These are phyloP conservation scores for Colletotrichum cuscutae DNA, from an alignment of 2,329 filamentous ascomycete species.

Conservation along the genomic window DNA sequence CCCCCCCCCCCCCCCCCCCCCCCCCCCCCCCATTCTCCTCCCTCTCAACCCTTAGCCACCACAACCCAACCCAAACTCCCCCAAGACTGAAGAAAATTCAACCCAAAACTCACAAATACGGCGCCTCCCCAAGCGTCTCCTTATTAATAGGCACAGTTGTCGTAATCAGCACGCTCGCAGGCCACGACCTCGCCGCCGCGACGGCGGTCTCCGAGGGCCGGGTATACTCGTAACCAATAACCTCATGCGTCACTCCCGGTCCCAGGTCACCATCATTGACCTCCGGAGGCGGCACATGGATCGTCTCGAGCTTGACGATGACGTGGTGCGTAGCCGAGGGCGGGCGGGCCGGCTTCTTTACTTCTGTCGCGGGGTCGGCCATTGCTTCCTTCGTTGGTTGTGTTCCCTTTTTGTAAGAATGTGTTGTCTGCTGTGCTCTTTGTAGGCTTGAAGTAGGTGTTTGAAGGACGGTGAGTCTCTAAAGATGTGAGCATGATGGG, in stretches of 20 bases:
- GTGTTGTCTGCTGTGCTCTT: not conserved
- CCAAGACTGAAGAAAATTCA: no score
- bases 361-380: conserved; percentile 23
- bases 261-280: conserved; percentile 16
- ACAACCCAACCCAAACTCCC: no score
- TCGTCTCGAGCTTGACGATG: conserved; percentile 37
- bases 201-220: conserved; percentile 14
- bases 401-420: no score
- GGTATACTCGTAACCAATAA: conserved; percentile 35
- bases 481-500: not conserved
- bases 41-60: not conserved
- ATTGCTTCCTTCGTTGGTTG: not conserved
- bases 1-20: no score
- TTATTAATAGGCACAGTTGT: conserved; percentile 37
- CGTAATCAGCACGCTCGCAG: conserved; percentile 42
- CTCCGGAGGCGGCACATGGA: conserved; percentile 29
- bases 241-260: conserved; percentile 26
- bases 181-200: conserved; percentile 33
- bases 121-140: conserved; percentile 35
- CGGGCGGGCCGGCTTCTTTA: conserved; percentile 26
- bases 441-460: not conserved
- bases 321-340: conserved; percentile 33
- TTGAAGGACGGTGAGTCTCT: not conserved
- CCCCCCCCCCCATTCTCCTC: no score
- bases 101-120: conserved; percentile 36